These are phyloP conservation scores for Pseudogymnoascus sp. DNA, from an alignment of 2,329 filamentous ascomycete genomes.

Conservation along the genomic window DNA sequence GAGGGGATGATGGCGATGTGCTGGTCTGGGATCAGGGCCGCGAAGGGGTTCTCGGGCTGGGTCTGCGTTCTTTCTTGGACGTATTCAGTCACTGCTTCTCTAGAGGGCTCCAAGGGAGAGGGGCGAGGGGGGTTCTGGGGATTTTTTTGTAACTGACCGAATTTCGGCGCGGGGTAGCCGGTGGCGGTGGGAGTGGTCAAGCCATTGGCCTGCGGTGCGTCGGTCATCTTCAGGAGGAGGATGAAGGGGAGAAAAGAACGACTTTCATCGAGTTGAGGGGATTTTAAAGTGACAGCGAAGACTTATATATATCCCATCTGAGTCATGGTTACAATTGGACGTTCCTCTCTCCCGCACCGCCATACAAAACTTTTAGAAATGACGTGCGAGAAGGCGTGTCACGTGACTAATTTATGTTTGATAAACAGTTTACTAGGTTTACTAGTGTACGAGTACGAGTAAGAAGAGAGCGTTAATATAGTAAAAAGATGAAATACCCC, in stretches of 20 bases:
- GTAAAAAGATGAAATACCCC: background rate
- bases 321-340: background rate
- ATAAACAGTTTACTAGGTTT: background rate
- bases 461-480: background rate
- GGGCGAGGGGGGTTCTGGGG: background rate
- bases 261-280: background rate
- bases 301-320: background rate
- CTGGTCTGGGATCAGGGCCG: slow-evolving; percentile 79
- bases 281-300: background rate
- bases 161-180: slow-evolving; percentile 12
- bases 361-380: slow-evolving; percentile 9
- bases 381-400: background rate
- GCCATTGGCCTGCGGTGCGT: slow-evolving; percentile 2
- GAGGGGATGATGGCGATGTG: slow-evolving; percentile 77
- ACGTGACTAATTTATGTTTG: background rate
- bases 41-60: slow-evolving; percentile 89
- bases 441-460: slow-evolving; percentile 4
- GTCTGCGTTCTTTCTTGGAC: slow-evolving; percentile 51
- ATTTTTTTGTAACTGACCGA: slow-evolving; percentile 22
- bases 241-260: background rate
- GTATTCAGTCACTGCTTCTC: slow-evolving; percentile 49
- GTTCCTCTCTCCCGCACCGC: background rate
- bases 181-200: slow-evolving; percentile 1
- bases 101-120: slow-evolving; percentile 12
- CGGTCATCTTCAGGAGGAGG: slow-evolving; percentile 5